Conservation (phyloP, 345 rosid species). For the Microcos paniculata region DNA sequence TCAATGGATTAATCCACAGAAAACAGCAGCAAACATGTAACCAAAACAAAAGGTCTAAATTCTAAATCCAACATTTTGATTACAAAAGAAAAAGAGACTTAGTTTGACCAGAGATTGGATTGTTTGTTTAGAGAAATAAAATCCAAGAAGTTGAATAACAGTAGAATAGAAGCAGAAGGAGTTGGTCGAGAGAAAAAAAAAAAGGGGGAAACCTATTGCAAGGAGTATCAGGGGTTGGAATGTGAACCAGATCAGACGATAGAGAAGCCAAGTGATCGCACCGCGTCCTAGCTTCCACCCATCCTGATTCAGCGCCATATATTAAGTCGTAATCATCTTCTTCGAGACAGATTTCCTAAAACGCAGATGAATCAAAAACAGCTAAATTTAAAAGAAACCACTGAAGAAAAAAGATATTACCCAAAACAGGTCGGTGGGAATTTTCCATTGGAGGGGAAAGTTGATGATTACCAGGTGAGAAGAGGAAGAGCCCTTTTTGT, state of each 20-base stretch:
- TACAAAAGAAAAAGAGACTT: not conserved
- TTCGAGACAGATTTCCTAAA: conserved; percentile 34
- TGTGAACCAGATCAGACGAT: conserved; percentile 56
- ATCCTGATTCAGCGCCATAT: conserved; percentile 74
- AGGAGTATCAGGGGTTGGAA: conserved; percentile 67
- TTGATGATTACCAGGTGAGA: conserved; percentile 22
- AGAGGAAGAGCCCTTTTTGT: conserved; percentile 30
- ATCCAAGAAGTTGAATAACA: not conserved
- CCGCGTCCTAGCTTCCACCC: conserved; percentile 81
- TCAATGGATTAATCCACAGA: not conserved
- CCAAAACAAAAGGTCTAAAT: not conserved
- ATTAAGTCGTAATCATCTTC: conserved; percentile 37
- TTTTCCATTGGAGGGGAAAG: not conserved
- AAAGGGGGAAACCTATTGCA: conserved; percentile 51
- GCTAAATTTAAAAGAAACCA: not conserved
- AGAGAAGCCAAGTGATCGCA: conserved; percentile 78
- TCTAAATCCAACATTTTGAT: not conserved
- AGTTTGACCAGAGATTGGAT: not conserved
- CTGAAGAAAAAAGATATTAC: too few relatives aligned
- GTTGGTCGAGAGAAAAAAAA: not conserved
- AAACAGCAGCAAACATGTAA: not conserved
- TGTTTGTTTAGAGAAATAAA: not conserved
- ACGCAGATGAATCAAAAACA: not conserved
- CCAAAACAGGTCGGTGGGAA: not conserved
- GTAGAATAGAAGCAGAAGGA: not conserved